Conservation (phyloP, 768 basidiomycete species). For the Mycena pura region DNA sequence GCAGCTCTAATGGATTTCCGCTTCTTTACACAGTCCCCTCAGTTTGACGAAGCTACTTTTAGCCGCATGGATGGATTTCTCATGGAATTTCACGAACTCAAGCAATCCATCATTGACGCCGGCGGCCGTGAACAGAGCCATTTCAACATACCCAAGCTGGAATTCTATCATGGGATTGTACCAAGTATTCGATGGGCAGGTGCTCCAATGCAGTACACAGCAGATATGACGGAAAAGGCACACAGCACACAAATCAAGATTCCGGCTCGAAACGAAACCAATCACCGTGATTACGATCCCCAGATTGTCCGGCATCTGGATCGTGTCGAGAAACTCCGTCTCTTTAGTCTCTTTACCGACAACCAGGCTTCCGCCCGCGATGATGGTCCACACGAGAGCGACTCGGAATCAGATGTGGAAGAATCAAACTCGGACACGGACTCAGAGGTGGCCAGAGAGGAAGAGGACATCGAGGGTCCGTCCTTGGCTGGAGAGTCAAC, state of each 20-base stretch:
- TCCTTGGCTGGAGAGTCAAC: not conserved
- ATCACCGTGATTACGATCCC: conserved; percentile 39
- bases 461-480: not conserved
- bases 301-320: conserved; percentile 44
- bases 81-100: conserved; percentile 40
- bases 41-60: conserved; percentile 29
- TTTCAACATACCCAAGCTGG: conserved; percentile 51
- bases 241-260: conserved; percentile 41
- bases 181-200: conserved; percentile 36
- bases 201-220: conserved; percentile 40
- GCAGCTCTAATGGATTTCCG: conserved; percentile 44
- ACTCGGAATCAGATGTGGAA: not conserved
- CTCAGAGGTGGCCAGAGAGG: too few relatives aligned
- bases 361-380: conserved; percentile 22
- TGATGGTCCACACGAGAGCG: not conserved
- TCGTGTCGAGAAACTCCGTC: conserved; percentile 32
- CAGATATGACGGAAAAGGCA: conserved; percentile 40
- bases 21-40: conserved; percentile 40
- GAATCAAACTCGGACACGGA: not conserved
- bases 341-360: conserved; percentile 35
- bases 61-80: conserved; percentile 31
- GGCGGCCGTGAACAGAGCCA: conserved; percentile 37
- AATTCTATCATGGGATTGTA: conserved; percentile 42
- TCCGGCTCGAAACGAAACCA: conserved; percentile 33
- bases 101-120: conserved; percentile 38